These are phyloP conservation scores for Populus simonii DNA, from an alignment of 345 rosid genomes.

Conservation along the genomic window DNA sequence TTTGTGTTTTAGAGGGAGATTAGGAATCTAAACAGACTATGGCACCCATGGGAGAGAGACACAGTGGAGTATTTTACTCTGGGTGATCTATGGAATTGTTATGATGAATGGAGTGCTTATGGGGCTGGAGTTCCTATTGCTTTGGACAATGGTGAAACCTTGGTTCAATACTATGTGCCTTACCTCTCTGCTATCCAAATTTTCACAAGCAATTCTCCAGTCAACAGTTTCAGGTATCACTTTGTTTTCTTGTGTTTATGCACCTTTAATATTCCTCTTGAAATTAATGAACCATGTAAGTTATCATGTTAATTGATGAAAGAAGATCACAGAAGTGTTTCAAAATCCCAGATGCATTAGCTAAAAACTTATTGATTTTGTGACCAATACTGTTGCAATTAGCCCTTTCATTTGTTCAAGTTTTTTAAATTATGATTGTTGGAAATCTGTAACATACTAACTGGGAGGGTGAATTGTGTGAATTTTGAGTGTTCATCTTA, in stretches of 20 bases:
- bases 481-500: background rate
- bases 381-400: background rate
- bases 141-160: constrained; percentile 62
- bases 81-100: constrained; percentile 82
- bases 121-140: constrained; percentile 94
- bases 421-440: background rate
- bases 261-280: background rate
- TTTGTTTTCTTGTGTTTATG: background rate
- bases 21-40: constrained; percentile 71
- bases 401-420: background rate
- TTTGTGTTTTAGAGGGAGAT: constrained; percentile 60
- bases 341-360: background rate
- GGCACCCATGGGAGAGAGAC: constrained; percentile 97
- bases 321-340: background rate
- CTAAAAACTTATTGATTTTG: background rate
- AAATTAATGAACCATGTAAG: background rate
- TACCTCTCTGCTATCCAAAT: constrained; percentile 96
- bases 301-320: background rate
- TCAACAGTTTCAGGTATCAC: constrained; percentile 66
- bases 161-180: constrained; percentile 95
- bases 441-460: background rate
- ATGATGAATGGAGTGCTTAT: constrained; percentile 99
- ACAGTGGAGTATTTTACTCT: constrained; percentile 77
- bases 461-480: background rate
- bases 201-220: constrained; percentile 69